Conservation (phyloP, 495 filamentous ascomycete species). For the Podospora fimiseda region DNA sequence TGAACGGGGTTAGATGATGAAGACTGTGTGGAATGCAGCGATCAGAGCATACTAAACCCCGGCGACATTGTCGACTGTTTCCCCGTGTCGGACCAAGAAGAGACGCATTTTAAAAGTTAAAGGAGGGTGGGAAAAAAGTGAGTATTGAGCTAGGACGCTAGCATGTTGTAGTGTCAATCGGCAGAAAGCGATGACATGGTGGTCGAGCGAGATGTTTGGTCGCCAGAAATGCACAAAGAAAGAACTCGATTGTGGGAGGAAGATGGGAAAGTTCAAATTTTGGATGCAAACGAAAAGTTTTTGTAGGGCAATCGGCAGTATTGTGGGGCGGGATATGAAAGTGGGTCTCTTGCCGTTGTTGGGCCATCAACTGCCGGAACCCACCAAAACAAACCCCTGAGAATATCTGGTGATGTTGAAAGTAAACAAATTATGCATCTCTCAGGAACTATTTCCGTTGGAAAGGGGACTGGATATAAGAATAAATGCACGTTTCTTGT, state of each 20-base stretch:
- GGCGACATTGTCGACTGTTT: conserved; percentile 82
- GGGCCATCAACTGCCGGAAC: neutral
- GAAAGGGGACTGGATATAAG: too few relatives aligned
- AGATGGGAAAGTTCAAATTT: neutral
- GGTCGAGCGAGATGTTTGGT: neutral
- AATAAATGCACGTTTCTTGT: too few relatives aligned
- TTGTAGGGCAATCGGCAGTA: conserved; percentile 1
- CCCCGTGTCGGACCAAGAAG: conserved; percentile 77
- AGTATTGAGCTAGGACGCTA: conserved; percentile 1
- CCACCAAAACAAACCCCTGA: conserved; percentile 1
- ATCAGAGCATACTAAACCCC: conserved; percentile 56
- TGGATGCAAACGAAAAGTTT: neutral
- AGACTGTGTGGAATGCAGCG: neutral
- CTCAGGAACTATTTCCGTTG: too few relatives aligned
- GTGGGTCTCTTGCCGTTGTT: neutral
- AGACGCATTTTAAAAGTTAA: conserved; percentile 50
- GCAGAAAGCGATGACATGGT: neutral
- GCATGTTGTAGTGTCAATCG: neutral
- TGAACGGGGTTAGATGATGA: conserved; percentile 33
- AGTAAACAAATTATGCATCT: too few relatives aligned
- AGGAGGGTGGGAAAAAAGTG: neutral
- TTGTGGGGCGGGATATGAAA: neutral
- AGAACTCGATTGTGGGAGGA: neutral
- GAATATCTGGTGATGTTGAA: too few relatives aligned
- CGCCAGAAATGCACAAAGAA: neutral